phyloP scores from a whole-genome alignment of 2,329 filamentous ascomycete genomes.

The Pyrenophora seminiperda region DNA sequence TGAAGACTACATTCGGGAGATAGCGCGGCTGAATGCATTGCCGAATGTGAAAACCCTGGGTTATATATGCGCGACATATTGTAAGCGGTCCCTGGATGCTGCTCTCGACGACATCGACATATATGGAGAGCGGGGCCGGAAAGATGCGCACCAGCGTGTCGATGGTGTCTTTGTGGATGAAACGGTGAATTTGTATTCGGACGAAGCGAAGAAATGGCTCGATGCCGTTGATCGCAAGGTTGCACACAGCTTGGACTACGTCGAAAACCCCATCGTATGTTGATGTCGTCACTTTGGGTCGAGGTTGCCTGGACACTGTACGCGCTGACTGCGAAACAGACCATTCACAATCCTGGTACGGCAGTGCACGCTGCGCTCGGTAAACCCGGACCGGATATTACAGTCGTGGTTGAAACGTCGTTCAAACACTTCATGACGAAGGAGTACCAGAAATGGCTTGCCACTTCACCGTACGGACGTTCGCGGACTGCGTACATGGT shows the following conservation, averaged over 20 bases:
- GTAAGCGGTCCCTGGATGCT: conserved; percentile 29
- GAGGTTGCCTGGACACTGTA: no score
- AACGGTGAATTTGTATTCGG: conserved; percentile 45
- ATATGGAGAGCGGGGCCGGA: conserved; percentile 52
- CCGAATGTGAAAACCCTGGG: conserved; percentile 57
- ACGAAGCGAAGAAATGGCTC: conserved; percentile 25
- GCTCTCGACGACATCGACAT: conserved; percentile 50
- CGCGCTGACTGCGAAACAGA: conserved; percentile 14
- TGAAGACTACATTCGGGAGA: conserved; percentile 53
- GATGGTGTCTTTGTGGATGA: conserved; percentile 60
- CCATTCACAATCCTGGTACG: conserved; percentile 41
- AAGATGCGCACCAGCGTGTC: conserved; percentile 44
- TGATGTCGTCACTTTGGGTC: no score
- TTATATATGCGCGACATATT: conserved; percentile 58
- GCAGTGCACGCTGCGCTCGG: conserved; percentile 28
- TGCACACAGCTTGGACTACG: conserved; percentile 9
- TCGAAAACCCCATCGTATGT: conserved; percentile 20
- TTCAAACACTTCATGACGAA: conserved; percentile 22
- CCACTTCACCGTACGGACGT: conserved; percentile 28
- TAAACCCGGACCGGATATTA: conserved; percentile 33
- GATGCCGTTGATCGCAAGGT: conserved; percentile 25
- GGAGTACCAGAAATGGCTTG: conserved; percentile 35
- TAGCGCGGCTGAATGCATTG: conserved; percentile 48
- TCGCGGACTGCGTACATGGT: conserved; percentile 34
- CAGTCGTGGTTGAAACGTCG: conserved; percentile 32